Conservation (phyloP, 208 protist species). For the Trypanosoma rangeli region DNA sequence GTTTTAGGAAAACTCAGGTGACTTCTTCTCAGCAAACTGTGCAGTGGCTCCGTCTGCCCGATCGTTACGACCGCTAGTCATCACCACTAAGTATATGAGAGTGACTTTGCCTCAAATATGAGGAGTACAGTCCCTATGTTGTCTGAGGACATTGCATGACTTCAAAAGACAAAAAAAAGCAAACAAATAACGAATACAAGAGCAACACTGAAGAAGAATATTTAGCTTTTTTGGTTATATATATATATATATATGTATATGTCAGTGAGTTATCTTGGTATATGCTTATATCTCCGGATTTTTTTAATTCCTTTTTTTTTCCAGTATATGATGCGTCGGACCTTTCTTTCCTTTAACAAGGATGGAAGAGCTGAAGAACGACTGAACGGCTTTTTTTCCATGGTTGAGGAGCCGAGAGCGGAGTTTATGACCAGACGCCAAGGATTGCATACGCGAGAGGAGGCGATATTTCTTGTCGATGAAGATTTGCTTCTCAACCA, state of each 20-base stretch:
- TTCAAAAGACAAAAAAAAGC: background rate
- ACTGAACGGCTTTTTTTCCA: constrained; percentile 12
- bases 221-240: background rate
- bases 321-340: constrained; percentile 19
- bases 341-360: constrained; percentile 30
- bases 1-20: constrained; percentile 81
- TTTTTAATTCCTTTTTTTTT: background rate
- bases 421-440: constrained; percentile 22
- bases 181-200: background rate
- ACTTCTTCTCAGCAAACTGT: constrained; percentile 61
- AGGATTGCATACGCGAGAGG: constrained; percentile 13
- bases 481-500: constrained; percentile 23
- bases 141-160: background rate
- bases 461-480: constrained; percentile 25
- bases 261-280: too few relatives aligned
- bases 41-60: constrained; percentile 78
- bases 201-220: too few relatives aligned
- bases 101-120: background rate
- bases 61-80: constrained; percentile 60
- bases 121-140: background rate
- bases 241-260: background rate
- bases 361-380: constrained; percentile 23
- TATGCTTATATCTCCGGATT: background rate
- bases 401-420: constrained; percentile 3
- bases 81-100: background rate